These are phyloP conservation scores for Penicillium samsonianum DNA, from an alignment of 495 filamentous ascomycete genomes.

Conservation along the genomic window DNA sequence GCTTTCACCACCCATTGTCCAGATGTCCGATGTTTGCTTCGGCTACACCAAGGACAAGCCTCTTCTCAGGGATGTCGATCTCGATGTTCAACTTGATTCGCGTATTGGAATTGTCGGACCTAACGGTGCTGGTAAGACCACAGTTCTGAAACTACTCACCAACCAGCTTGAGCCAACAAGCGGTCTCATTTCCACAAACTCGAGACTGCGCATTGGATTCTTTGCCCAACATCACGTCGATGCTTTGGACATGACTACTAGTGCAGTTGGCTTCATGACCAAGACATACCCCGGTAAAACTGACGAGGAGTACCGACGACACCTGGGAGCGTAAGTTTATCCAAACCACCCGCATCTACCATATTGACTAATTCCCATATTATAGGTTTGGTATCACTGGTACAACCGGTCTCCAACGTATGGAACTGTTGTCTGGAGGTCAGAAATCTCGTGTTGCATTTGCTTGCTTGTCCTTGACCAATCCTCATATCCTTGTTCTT, in stretches of 20 bases:
- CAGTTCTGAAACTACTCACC: conserved; percentile 90
- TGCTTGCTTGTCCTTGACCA: conserved; percentile 85
- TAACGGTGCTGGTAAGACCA: conserved; percentile 98
- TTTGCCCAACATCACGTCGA: conserved; percentile 99
- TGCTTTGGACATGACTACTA: conserved; percentile 84
- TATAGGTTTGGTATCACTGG: conserved; percentile 89
- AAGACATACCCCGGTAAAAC: conserved; percentile 85
- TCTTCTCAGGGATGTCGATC: conserved; percentile 81
- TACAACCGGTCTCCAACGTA: conserved; percentile 94
- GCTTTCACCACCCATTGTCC: conserved; percentile 93
- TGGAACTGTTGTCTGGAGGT: conserved; percentile 91
- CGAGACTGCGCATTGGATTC: conserved; percentile 87
- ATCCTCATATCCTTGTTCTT: conserved; percentile 96
- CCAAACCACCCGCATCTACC: neutral
- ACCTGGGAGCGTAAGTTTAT: conserved; percentile 72
- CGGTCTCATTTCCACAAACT: conserved; percentile 83
- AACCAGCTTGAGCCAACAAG: conserved; percentile 75
- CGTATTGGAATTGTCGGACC: conserved; percentile 98
- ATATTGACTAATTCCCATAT: conserved; percentile 9
- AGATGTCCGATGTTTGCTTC: conserved; percentile 92
- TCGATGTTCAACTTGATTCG: conserved; percentile 97
- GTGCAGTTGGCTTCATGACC: conserved; percentile 93
- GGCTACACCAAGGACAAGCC: conserved; percentile 81
- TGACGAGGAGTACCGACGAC: conserved; percentile 95
- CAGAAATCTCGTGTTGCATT: conserved; percentile 99